Evolutionary conservation across 2,329 filamentous ascomycete species (phyloP), one percentile per base, ranked within the genome.

Genomic region (Kalaharituber pfeilii): DNA sequence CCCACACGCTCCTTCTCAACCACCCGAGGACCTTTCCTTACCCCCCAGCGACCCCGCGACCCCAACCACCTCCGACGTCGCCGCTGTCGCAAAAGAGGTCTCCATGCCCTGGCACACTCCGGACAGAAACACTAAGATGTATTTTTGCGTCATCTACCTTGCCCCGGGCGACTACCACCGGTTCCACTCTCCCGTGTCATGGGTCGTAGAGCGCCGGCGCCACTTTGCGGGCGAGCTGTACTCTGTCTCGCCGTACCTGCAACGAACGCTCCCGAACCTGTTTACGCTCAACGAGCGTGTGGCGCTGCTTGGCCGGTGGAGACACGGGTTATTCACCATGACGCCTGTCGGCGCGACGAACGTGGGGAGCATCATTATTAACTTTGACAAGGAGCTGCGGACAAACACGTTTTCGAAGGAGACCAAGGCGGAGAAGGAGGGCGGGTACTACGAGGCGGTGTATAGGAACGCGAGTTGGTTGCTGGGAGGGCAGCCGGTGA

Each of bases 141-240:
- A 94, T 73, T 98, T 96, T 69, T 84, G 76, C 57, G 93, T 98
- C 59, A 80, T 98, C 65, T 98, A 98, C 70, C 79, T 98, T 44
- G 91, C 93, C 0, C 91, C 91, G 0, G 91, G 91, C 50, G 93
- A 98, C 71, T 98, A 98, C 71, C 91, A 98, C 71, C 85, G 89
- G 60, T 98, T 96, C 73, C 93, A 98, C 72, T 94, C 86, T 1
- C 91, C 91, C 0, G 82, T 86, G 1, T 84, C 86, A 62, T 98
- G 91, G 91, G 87, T 98, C 15, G 91, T 91, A 29, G 85, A 95
- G 69, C 81, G 81, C 60, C 81, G 93, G 44, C 84, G 91, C n/a
- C 91, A 98, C 71, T 98, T 98, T 66, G 88, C 91, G 0, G 91
- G 91, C 55, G 93, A 98, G 69, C 75, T 98, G 7, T 98, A 85